A percentile compares a stretch with the other conserved stretches of the same genome.
phyloP scores from a whole-genome alignment of 306 rosid species.

The Prunus fruticosa region DNA sequence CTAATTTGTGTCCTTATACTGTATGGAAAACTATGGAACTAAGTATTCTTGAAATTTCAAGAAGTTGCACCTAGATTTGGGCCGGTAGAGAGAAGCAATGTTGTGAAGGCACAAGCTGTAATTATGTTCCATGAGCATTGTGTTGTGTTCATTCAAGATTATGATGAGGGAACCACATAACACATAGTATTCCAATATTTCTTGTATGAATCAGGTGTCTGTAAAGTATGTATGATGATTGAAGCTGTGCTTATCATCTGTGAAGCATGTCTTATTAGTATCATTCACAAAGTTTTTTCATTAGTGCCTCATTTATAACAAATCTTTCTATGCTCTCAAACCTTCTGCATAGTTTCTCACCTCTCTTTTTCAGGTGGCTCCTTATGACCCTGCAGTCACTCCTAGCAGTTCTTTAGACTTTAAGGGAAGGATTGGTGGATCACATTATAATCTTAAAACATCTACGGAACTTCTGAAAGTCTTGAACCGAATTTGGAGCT shows the following conservation, averaged over 20 bases:
- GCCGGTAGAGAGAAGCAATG: not conserved
- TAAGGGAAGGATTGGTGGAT: conserved; percentile 76
- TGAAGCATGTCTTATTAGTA: not conserved
- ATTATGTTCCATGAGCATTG: not conserved
- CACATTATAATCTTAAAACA: conserved; percentile 79
- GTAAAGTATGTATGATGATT: not conserved
- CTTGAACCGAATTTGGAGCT: conserved; percentile 92
- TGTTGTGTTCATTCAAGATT: not conserved
- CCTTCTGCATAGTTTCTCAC: not conserved
- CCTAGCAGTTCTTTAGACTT: conserved; percentile 83
- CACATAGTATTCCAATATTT: not conserved
- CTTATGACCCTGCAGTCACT: conserved; percentile 79
- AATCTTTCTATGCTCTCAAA: not conserved
- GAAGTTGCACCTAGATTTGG: not conserved
- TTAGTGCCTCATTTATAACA: not conserved
- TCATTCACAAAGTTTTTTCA: not conserved
- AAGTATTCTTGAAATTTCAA: not conserved
- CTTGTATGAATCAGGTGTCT: not conserved
- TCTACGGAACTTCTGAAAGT: conserved; percentile 92
- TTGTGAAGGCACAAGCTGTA: not conserved
- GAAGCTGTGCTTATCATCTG: too few relatives aligned
- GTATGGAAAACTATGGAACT: not conserved
- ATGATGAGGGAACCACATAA: not conserved
- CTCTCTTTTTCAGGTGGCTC: conserved; percentile 73
- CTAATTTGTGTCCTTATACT: not conserved